Evolutionary conservation across 106 monocot genomes (phyloP), one percentile per base, ranked within the genome.

Genomic region (Acorus calamus): DNA sequence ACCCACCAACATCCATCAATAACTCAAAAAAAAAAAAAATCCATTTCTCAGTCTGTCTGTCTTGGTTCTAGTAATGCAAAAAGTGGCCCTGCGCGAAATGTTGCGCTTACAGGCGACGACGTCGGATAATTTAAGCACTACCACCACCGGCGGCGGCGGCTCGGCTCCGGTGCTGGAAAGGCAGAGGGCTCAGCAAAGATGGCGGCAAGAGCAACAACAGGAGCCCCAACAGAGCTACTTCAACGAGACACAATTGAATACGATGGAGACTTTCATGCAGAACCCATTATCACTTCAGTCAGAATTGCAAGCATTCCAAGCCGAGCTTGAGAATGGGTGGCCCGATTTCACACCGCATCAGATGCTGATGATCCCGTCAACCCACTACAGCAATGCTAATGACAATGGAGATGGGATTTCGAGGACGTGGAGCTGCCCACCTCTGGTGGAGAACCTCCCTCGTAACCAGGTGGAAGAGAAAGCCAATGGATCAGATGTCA

Each of bases 381-480:
- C 47, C 6, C 8, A 14, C 2, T 54, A 8, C 42, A 7, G 44
- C 54, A 14, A 44, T 46, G 3, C 46, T 14, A 49, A 10, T 42
- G 14, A 8, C 8, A 3, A 11, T 28, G 7, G 4, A n/a, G 11
- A 8, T 5, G 48, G 59, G 4, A 42, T 57, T 42, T 57, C 47
- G 48, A 59, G 50, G 10, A 59, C 41, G 52, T 49, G 47, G 48
- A 49, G 50, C 50, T 69, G 58, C 49, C 68, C 9, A 48, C 58
- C 57, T 10, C 50, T 3, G 12, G 28, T 28, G 28, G 28, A 28
- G 0, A 28, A 28, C 28, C 4, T 8, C 50, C 46, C 11, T 4
- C 14, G 8, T 68, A 4, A 1, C 2, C 10, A 3, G 59, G 42
- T 9, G 47, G 51, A 7, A 28, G 28, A 28, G 28, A 28, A 7